Evolutionary conservation across 768 basidiomycete species (phyloP), one percentile per base, ranked within the genome.

Genomic region (Hebeloma cylindrosporum): DNA sequence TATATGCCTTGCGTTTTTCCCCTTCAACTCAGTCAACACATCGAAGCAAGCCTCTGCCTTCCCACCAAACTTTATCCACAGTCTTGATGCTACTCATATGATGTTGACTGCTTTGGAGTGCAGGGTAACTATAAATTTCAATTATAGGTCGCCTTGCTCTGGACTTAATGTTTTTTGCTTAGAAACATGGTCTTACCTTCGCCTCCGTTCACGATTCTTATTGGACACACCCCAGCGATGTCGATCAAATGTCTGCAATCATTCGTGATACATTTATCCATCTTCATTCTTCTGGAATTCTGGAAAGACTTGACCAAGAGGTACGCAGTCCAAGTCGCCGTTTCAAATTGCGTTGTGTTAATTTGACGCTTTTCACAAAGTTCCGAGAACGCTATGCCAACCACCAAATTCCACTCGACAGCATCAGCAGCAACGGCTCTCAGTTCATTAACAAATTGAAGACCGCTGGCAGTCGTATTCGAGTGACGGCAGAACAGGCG

Each of bases 161-260:
- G 32, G 13, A 16, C 26, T 9, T 3, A 38, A 28, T 9, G 25
- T 36, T 40, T 45, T 17, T 33, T 23, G 7, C 54, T 2, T 56
- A 93, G 88, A 78, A 83, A 9, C 79, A 78, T 57, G 75, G 72
- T 27, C 59, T 99, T 53, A 83, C 85, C 0, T 98, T 97, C 63
- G 94, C 95, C 1, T 89, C 93, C 1, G 96, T 99, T 8, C 96
- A 99, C 60, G 96, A 99, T 61, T 98, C 96, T 1, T 99, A 97
- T 68, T 99, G 96, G 96, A 97, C 95, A 3, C 96, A 99, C 60
- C 87, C 96, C 0, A 79, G 70, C 33, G 79, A 76, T 52, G 85
- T 97, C 42, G 90, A 96, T 65, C 68, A 80, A 40, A 95, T 98
- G 93, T 88, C 91, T 0, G 74, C 72, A 35, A 75, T 88, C 55